Evolutionary conservation across 371 early-diverging fungal species (phyloP).

Genomic region (Syncephalastrum racemosum): DNA sequence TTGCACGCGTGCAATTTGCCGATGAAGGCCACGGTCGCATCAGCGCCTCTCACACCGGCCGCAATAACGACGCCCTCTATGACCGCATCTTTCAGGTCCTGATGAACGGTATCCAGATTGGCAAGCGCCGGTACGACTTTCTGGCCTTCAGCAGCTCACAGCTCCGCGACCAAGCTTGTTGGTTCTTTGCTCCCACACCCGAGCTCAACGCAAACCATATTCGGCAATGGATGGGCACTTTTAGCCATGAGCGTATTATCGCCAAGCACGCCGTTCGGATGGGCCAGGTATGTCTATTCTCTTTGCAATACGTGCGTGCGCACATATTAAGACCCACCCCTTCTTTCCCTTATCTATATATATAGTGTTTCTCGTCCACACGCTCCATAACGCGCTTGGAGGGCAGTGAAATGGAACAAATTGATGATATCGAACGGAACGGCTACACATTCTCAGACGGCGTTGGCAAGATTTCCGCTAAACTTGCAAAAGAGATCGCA

Average conservation of each 20-base stretch:
- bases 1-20: slow-evolving; percentile 67
- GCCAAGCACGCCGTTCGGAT: slow-evolving; percentile 75
- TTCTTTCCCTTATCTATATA: not conserved
- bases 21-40: slow-evolving; percentile 60
- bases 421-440: slow-evolving; percentile 59
- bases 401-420: slow-evolving; percentile 35
- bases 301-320: not conserved
- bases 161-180: slow-evolving; percentile 68
- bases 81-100: slow-evolving; percentile 53
- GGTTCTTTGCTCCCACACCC: slow-evolving; percentile 62
- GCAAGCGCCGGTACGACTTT: slow-evolving; percentile 62
- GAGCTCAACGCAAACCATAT: slow-evolving; percentile 58
- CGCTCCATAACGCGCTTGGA: slow-evolving; percentile 43
- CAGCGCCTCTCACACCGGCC: slow-evolving; percentile 21
- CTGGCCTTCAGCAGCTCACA: slow-evolving; percentile 73
- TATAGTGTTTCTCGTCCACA: slow-evolving; percentile 67
- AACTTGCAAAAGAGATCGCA: slow-evolving; percentile 56
- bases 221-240: slow-evolving; percentile 73
- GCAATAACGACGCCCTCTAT: slow-evolving; percentile 42
- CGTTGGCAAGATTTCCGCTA: slow-evolving; percentile 68
- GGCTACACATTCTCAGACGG: slow-evolving; percentile 81
- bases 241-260: slow-evolving; percentile 63
- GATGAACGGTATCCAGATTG: slow-evolving; percentile 59
- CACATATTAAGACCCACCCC: not conserved
- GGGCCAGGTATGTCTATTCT: slow-evolving; percentile 56